phyloP scores from a whole-genome alignment of 768 basidiomycete genomes.

The Trametes punicea region DNA sequence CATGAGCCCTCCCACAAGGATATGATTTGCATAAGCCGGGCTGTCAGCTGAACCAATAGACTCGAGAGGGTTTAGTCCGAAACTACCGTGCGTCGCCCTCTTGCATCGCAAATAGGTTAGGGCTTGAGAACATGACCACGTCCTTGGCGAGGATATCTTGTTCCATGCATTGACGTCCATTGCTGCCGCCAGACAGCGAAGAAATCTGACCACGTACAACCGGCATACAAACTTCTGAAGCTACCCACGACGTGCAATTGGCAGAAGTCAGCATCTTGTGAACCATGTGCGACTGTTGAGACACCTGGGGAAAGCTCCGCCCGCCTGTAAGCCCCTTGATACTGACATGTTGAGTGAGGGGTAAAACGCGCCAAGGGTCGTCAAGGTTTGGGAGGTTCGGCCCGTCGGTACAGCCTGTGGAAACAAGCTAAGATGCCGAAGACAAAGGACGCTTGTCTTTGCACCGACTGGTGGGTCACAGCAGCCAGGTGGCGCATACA shows the following conservation, averaged over 20 bases:
- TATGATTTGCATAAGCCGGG: slow-evolving; percentile 14
- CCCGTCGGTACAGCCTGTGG: slow-evolving; percentile 4
- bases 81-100: background rate
- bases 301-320: background rate
- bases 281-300: background rate
- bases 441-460: background rate
- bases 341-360: background rate
- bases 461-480: slow-evolving; percentile 8
- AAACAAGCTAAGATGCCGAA: slow-evolving; percentile 11
- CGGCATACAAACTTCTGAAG: slow-evolving; percentile 4
- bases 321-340: background rate
- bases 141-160: slow-evolving; percentile 5
- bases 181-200: slow-evolving; percentile 8
- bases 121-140: slow-evolving; percentile 8
- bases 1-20: slow-evolving; percentile 20
- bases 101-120: slow-evolving; percentile 12
- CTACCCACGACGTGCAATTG: slow-evolving; percentile 11
- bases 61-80: slow-evolving; percentile 19
- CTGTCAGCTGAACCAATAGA: slow-evolving; percentile 20
- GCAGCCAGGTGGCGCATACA: slow-evolving; percentile 4
- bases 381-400: slow-evolving; percentile 1
- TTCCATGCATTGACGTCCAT: background rate
- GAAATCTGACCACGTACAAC: slow-evolving; percentile 3
- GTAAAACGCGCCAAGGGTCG: background rate
- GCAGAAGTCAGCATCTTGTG: background rate